phyloP scores from a whole-genome alignment of 805 yeast genomes.

The Candida boidinii region DNA sequence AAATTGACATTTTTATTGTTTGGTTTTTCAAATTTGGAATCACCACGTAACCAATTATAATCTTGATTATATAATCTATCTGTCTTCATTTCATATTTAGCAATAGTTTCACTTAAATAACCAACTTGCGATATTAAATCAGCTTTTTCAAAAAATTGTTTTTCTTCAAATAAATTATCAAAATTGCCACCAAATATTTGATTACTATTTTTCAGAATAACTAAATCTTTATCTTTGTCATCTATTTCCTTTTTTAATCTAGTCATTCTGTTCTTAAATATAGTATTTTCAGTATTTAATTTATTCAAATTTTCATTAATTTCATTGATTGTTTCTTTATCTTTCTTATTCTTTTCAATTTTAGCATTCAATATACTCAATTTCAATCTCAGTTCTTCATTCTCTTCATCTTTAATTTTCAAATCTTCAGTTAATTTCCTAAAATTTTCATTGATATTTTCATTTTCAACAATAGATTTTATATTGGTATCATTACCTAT shows the following conservation, averaged over 20 bases:
- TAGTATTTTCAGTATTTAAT: constrained; percentile 15
- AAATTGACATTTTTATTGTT: too few relatives aligned
- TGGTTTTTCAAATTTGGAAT: too few relatives aligned
- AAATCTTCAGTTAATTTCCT: not conserved
- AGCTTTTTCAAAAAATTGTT: constrained; percentile 19
- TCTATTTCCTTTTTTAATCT: constrained; percentile 15
- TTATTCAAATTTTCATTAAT: constrained; percentile 14
- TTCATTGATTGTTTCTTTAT: constrained; percentile 19
- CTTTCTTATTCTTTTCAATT: constrained; percentile 24
- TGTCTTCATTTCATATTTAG: not conserved
- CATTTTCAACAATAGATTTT: too few relatives aligned
- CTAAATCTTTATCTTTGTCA: constrained; percentile 17
- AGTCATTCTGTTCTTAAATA: constrained; percentile 8
- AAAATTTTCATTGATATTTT: not conserved
- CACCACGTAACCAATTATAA: too few relatives aligned
- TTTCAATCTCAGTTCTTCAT: constrained; percentile 36
- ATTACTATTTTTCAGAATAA: constrained; percentile 17
- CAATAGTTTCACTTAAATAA: not conserved
- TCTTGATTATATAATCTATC: too few relatives aligned
- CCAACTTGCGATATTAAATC: not conserved
- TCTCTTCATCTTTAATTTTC: constrained; percentile 4
- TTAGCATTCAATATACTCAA: constrained; percentile 36
- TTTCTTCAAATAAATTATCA: constrained; percentile 25
- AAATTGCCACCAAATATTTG: constrained; percentile 22
- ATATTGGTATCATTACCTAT: too few relatives aligned